Conservation (phyloP, 352 stramenopile genomes). For the Phytophthora boehmeriae region DNA sequence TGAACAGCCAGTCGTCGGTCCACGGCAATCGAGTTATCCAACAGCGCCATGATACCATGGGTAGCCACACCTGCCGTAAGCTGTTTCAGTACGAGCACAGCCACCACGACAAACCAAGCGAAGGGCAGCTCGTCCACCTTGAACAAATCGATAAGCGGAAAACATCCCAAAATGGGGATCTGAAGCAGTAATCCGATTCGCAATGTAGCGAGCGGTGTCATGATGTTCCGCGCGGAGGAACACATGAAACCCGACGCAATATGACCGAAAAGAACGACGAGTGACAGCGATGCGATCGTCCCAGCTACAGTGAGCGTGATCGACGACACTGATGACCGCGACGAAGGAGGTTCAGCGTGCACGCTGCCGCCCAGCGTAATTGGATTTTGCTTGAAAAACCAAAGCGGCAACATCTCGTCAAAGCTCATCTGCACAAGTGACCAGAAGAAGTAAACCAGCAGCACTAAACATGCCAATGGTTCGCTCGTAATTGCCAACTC, state of each 20-base stretch:
- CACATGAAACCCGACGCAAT: conserved; percentile 58
- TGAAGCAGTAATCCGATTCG: conserved; percentile 80
- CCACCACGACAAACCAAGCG: conserved; percentile 61
- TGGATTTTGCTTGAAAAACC: conserved; percentile 78
- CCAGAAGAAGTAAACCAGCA: conserved; percentile 79
- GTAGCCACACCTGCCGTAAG: conserved; percentile 61
- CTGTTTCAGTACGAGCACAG: conserved; percentile 69
- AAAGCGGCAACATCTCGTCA: conserved; percentile 80
- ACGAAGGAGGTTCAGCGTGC: conserved; percentile 41
- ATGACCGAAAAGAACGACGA: conserved; percentile 58
- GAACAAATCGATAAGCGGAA: conserved; percentile 77
- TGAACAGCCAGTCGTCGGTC: conserved; percentile 75
- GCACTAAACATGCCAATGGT: conserved; percentile 67
- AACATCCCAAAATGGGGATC: conserved; percentile 68
- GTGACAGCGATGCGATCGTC: conserved; percentile 55
- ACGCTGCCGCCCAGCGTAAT: conserved; percentile 44
- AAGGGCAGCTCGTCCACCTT: conserved; percentile 70
- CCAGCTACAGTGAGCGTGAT: conserved; percentile 65
- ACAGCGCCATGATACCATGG: conserved; percentile 65
- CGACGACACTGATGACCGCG: conserved; percentile 48
- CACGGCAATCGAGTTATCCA: conserved; percentile 84
- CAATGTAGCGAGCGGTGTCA: conserved; percentile 80
- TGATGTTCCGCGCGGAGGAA: conserved; percentile 52
- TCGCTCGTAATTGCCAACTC: conserved; percentile 73
- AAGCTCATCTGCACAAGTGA: conserved; percentile 75